Evolutionary conservation across 2,329 filamentous ascomycete species (phyloP), one percentile per base, ranked within the genome.

Genomic region (Exophiala aquamarina): DNA sequence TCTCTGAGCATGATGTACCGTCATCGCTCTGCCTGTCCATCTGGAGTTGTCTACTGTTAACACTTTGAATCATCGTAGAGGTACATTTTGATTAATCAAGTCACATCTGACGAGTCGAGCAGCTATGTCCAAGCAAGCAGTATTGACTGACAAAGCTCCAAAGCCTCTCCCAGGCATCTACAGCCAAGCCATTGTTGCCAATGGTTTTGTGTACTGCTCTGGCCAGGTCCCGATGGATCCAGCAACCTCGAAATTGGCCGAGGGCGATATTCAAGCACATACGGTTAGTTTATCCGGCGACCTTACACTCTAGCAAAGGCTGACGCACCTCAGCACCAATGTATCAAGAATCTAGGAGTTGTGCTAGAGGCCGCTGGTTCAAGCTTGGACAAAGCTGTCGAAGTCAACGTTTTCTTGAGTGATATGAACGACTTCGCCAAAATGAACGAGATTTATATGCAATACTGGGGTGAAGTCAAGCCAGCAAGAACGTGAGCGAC

Each of bases 1-100:
- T n/a, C n/a, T n/a, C n/a, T n/a, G n/a, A n/a, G n/a, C n/a, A n/a
- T n/a, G n/a, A n/a, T n/a, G n/a, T n/a, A n/a, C n/a, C n/a, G n/a
- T n/a, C n/a, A n/a, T n/a, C n/a, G n/a, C n/a, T 63, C 64, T 89
- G 84, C 86, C 85, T 89, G 71, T 91, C 85, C 50, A 91, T 80
- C 3, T n/a, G n/a, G n/a, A n/a, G n/a, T n/a, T n/a, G n/a, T n/a
- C n/a, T n/a, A n/a, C n/a, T n/a, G n/a, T n/a, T n/a, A n/a, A n/a
- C n/a, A n/a, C n/a, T n/a, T n/a, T n/a, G n/a, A n/a, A n/a, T n/a
- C n/a, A n/a, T n/a, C n/a, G n/a, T n/a, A n/a, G n/a, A n/a, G n/a
- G n/a, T n/a, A n/a, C 23, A 26, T 26, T 26, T 26, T 26, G 23
- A 26, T n/a, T n/a, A n/a, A n/a, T n/a, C n/a, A 26, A 11, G 23